These are phyloP conservation scores for Zymoseptoria tritici DNA, from an alignment of 2,329 filamentous ascomycete species.

Conservation along the genomic window DNA sequence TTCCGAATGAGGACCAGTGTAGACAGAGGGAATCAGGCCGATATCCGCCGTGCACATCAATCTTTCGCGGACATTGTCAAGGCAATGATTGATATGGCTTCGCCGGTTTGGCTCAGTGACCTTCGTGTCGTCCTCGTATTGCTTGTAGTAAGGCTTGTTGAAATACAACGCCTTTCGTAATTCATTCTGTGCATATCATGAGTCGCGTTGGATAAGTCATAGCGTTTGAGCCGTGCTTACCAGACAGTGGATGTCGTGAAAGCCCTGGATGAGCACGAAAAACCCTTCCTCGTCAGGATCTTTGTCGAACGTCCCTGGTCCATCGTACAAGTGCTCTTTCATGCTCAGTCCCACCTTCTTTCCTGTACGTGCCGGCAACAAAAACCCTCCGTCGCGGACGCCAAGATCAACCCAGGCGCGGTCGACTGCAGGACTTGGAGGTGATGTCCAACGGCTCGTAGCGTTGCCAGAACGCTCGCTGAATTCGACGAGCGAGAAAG, in stretches of 20 bases:
- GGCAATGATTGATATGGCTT: slow-evolving; percentile 2
- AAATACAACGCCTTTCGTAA: background rate
- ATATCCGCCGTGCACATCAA: slow-evolving; percentile 4
- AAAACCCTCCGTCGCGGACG: background rate
- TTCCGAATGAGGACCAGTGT: background rate
- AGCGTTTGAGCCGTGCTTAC: too few relatives aligned
- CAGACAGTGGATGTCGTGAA: too few relatives aligned
- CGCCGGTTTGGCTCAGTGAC: background rate
- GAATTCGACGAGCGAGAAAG: background rate
- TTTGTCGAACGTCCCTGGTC: too few relatives aligned
- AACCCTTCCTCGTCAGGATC: too few relatives aligned
- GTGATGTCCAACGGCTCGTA: slow-evolving; percentile 4
- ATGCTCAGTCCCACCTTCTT: too few relatives aligned
- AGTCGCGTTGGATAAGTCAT: background rate
- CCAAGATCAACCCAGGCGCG: slow-evolving; percentile 7
- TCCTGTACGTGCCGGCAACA: too few relatives aligned
- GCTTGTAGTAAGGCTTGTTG: background rate
- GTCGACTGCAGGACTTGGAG: slow-evolving; percentile 5
- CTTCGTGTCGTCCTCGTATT: background rate
- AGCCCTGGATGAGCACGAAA: too few relatives aligned
- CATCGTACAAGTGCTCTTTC: too few relatives aligned
- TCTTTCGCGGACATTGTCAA: slow-evolving; percentile 6
- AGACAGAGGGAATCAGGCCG: slow-evolving; percentile 1
- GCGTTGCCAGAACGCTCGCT: slow-evolving; percentile 4
- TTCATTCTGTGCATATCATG: background rate